A percentile compares a stretch with the other conserved stretches of the same genome.
Evolutionary conservation across 2,329 filamentous ascomycete genomes (phyloP).

Genomic region (Penicillium sp.): DNA sequence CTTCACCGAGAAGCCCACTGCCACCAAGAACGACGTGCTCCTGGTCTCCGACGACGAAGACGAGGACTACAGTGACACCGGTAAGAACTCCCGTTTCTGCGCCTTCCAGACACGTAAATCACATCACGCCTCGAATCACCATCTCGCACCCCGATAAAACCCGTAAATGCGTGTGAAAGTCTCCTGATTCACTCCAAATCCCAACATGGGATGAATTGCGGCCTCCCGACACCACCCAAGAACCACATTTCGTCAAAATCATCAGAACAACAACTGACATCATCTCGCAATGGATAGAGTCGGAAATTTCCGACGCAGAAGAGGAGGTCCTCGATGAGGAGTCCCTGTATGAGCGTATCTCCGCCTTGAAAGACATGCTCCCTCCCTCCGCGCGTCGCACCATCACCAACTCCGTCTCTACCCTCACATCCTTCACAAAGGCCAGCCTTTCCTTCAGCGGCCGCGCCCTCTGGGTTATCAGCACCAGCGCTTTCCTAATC

Average conservation of each 20-base stretch:
- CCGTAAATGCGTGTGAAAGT: background rate
- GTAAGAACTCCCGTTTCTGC: conserved; percentile 47
- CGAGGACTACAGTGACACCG: conserved; percentile 81
- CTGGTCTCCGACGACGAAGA: conserved; percentile 54
- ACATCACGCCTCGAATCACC: background rate
- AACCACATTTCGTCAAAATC: conserved; percentile 2
- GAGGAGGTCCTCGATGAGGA: conserved; percentile 58
- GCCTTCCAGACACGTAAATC: conserved; percentile 6
- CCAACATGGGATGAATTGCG: background rate
- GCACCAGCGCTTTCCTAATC: conserved; percentile 80
- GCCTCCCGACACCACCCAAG: background rate
- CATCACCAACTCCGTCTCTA: conserved; percentile 56
- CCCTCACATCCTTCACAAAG: conserved; percentile 43
- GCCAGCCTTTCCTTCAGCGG: conserved; percentile 62
- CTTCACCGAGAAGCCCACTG: conserved; percentile 66
- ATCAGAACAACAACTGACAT: conserved; percentile 6
- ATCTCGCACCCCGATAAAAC: background rate
- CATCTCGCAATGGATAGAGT: conserved; percentile 52
- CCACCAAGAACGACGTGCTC: conserved; percentile 55
- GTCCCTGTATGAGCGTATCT: conserved; percentile 62
- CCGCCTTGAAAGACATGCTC: conserved; percentile 70
- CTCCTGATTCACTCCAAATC: background rate
- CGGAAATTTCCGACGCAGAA: conserved; percentile 77
- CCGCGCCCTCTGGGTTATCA: conserved; percentile 85
- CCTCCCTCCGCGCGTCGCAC: conserved; percentile 66